Evolutionary conservation across 2,329 filamentous ascomycete genomes (phyloP).

Genomic region (Pseudocercospora musae): DNA sequence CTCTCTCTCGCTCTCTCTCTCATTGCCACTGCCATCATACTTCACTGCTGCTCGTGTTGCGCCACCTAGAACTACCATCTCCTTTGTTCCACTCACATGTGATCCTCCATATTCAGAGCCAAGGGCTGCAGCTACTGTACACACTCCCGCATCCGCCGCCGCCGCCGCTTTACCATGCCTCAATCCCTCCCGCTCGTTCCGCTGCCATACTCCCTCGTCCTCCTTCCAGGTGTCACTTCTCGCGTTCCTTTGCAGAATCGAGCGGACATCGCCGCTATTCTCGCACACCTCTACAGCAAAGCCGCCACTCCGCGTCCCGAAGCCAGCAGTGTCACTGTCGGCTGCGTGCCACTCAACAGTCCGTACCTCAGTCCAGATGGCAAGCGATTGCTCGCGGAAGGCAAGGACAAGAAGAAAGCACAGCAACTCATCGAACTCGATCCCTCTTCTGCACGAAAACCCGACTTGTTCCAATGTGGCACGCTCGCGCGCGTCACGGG

Average conservation of each 20-base stretch:
- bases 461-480: slow-evolving; percentile 77
- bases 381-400: slow-evolving; percentile 68
- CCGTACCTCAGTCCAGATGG: slow-evolving; percentile 71
- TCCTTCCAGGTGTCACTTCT: slow-evolving; percentile 81
- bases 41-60: neutral
- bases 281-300: slow-evolving; percentile 79
- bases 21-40: no score
- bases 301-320: slow-evolving; percentile 63
- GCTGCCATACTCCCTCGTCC: slow-evolving; percentile 72
- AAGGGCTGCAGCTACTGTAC: neutral
- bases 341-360: slow-evolving; percentile 81
- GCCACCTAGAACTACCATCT: neutral
- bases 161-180: slow-evolving; percentile 6
- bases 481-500: slow-evolving; percentile 59
- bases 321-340: slow-evolving; percentile 70
- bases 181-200: slow-evolving; percentile 69
- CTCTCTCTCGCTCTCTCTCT: no score
- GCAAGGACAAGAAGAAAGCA: slow-evolving; percentile 47
- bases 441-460: slow-evolving; percentile 42
- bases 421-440: slow-evolving; percentile 56
- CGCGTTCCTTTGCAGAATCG: slow-evolving; percentile 80
- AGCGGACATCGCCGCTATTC: slow-evolving; percentile 81
- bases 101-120: neutral
- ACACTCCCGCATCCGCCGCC: neutral
- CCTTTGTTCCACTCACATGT: neutral